Base-by-base conservation (phyloP, 2,329 filamentous ascomycete genomes). In the Ceratocystis cacaofunesta region DNA sequence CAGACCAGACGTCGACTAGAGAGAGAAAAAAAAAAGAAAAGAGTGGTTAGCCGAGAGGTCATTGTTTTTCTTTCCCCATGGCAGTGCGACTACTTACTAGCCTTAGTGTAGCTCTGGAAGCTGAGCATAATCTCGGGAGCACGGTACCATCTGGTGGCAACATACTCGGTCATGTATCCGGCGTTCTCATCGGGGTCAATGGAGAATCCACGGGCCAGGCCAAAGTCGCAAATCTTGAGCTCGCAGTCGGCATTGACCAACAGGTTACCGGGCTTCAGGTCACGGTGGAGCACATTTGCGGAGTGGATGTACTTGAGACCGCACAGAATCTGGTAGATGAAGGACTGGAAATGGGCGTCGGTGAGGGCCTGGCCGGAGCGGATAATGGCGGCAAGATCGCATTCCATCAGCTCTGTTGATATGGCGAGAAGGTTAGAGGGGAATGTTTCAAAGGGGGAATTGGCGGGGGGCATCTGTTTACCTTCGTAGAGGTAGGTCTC, bases 21-120 rank as follows among this genome's bases (percentile, higher is more conserved):
- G 8, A 15, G 50, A 64, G 15, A 30, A 60, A 19, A 30, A 32
- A 64, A n/a, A 61, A 19, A 17, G 41, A n/a, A 61, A 19, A 17
- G 36, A 41, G 36, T 41, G 36, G 36, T 41, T 41, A 41, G 36
- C 36, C 8, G 10, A 41, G 36, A 41, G 36, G 10, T 41, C 19
- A 7, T 17, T 63, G 28, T 61, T 25, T 36, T 61, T 41, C 22
- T 41, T 22, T 48, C 30, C 17, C 19, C 25, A n/a, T 12, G 10
- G n/a, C 15, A 12, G 17, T 17, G 52, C 12, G 28, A 65, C n/a
- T 7, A 92, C 92, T 66, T 85, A 97, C 94, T 99, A 71, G 94
- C 94, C 90, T 99, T 99, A 72, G 94, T 99, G 77, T 99, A 99
- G 79, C 91, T 96, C 78, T 97, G 92, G 84, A 99, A 99, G 80